A percentile compares a stretch with the other conserved stretches of the same genome.
Evolutionary conservation across 495 filamentous ascomycete genomes (phyloP).

Genomic region (Mytilinidion resinicola): DNA sequence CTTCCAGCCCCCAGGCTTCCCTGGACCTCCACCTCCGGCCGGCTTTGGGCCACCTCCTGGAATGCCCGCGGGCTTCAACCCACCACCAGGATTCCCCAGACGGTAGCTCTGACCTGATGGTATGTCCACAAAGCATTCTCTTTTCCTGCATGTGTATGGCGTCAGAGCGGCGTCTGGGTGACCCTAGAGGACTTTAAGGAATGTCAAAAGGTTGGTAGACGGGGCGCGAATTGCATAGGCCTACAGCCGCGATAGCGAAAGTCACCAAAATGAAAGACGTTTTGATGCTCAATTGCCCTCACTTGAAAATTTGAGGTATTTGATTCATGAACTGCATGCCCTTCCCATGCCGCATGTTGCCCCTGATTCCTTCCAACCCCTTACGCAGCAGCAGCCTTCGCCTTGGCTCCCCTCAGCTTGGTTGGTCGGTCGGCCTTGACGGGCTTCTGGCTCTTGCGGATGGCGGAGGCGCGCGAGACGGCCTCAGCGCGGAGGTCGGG

Average conservation of each 20-base stretch:
- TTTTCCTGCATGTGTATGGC: no score
- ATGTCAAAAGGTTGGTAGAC: no score
- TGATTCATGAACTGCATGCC: no score
- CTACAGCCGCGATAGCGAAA: no score
- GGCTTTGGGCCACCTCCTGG: slow-evolving; percentile 23
- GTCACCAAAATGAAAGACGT: no score
- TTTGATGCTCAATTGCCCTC: no score
- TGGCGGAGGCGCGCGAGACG: slow-evolving; percentile 79
- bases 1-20: slow-evolving; percentile 46
- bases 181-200: no score
- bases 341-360: no score
- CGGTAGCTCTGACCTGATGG: background rate
- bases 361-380: background rate
- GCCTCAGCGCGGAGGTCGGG: slow-evolving; percentile 79
- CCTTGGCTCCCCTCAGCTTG: slow-evolving; percentile 78
- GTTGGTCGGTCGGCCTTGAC: slow-evolving; percentile 63
- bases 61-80: background rate
- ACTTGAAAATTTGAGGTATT: no score
- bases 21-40: slow-evolving; percentile 43
- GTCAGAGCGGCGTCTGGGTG: no score
- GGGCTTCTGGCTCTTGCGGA: slow-evolving; percentile 69
- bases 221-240: no score
- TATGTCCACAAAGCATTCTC: no score
- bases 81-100: slow-evolving; percentile 9
- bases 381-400: slow-evolving; percentile 59